A percentile compares a stretch with the other conserved stretches of the same genome.
phyloP scores from a whole-genome alignment of 495 filamentous ascomycete species.

The Apiosordaria backusii region DNA sequence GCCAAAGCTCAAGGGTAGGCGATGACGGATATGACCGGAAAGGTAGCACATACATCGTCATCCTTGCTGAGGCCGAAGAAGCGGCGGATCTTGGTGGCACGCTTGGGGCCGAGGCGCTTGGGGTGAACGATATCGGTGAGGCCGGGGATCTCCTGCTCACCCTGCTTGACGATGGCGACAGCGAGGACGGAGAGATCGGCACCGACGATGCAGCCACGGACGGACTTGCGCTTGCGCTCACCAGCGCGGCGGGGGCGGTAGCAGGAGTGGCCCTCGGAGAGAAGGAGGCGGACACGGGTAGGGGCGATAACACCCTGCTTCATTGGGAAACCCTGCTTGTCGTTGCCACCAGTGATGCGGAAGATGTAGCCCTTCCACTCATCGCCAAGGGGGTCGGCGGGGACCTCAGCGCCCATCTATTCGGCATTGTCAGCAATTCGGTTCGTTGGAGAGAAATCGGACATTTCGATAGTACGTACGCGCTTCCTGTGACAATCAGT shows the following conservation, averaged over 20 bases:
- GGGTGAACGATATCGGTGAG: constrained; percentile 95
- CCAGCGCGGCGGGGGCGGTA: constrained; percentile 96
- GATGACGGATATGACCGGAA: constrained; percentile 48
- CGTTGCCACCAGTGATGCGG: constrained; percentile 98
- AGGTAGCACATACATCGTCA: constrained; percentile 83
- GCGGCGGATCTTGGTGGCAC: constrained; percentile 96
- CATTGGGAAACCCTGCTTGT: constrained; percentile 99
- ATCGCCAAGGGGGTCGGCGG: constrained; percentile 88
- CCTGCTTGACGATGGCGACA: constrained; percentile 93
- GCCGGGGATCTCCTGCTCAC: constrained; percentile 87
- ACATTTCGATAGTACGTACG: constrained; percentile 28
- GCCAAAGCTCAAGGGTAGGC: constrained; percentile 49
- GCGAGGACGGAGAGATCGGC: constrained; percentile 92
- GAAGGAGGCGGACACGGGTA: constrained; percentile 92
- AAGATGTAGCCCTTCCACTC: constrained; percentile 99
- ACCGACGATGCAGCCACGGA: constrained; percentile 96
- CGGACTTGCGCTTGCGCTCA: constrained; percentile 98
- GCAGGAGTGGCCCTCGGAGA: constrained; percentile 91
- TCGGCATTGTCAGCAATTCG: constrained; percentile 30
- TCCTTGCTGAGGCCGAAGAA: constrained; percentile 99
- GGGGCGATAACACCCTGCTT: constrained; percentile 99
- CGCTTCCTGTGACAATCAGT: constrained; percentile 32
- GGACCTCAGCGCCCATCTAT: constrained; percentile 94
- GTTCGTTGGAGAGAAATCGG: constrained; percentile 2
- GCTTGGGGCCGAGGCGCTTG: constrained; percentile 97